These are phyloP conservation scores for Coniochaeta prunicola DNA, from an alignment of 2,329 filamentous ascomycete species.

Conservation along the genomic window DNA sequence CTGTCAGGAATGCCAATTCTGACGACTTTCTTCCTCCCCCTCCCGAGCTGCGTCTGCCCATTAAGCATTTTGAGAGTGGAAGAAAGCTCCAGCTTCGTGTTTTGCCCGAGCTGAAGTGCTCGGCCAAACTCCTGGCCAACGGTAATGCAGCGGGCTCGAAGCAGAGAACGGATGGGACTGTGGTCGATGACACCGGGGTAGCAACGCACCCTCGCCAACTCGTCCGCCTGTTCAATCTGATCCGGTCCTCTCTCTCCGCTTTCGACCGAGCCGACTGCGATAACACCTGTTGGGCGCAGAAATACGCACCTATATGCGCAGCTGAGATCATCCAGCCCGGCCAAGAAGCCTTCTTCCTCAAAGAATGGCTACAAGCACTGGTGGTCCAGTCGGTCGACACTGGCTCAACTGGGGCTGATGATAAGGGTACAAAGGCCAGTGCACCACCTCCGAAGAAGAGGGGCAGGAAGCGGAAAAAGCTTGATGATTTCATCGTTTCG, in stretches of 20 bases:
- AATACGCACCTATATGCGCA: slow-evolving; percentile 69
- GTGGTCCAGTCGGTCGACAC: slow-evolving; percentile 71
- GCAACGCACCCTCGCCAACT: slow-evolving; percentile 39
- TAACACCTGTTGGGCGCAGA: slow-evolving; percentile 65
- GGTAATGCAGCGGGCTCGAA: not conserved
- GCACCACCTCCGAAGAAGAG: slow-evolving; percentile 49
- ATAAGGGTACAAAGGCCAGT: slow-evolving; percentile 20
- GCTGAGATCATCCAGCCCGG: slow-evolving; percentile 69
- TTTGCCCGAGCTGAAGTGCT: slow-evolving; percentile 31
- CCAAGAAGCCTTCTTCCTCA: slow-evolving; percentile 61
- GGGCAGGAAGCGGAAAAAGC: slow-evolving; percentile 66
- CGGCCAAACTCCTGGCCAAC: not conserved
- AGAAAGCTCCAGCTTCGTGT: slow-evolving; percentile 43
- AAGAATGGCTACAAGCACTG: slow-evolving; percentile 73
- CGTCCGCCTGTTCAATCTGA: slow-evolving; percentile 46
- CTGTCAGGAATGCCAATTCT: slow-evolving; percentile 25
- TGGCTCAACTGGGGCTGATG: slow-evolving; percentile 30
- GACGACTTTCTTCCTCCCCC: slow-evolving; percentile 38
- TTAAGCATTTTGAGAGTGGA: slow-evolving; percentile 51
- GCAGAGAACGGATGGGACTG: not conserved
- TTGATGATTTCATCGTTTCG: slow-evolving; percentile 74
- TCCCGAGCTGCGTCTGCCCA: slow-evolving; percentile 44
- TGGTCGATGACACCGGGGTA: not conserved
- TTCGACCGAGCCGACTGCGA: slow-evolving; percentile 79
- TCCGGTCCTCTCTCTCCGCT: slow-evolving; percentile 60